phyloP scores from a whole-genome alignment of 179 eudicot genomes.

The Pouteria campechiana region DNA sequence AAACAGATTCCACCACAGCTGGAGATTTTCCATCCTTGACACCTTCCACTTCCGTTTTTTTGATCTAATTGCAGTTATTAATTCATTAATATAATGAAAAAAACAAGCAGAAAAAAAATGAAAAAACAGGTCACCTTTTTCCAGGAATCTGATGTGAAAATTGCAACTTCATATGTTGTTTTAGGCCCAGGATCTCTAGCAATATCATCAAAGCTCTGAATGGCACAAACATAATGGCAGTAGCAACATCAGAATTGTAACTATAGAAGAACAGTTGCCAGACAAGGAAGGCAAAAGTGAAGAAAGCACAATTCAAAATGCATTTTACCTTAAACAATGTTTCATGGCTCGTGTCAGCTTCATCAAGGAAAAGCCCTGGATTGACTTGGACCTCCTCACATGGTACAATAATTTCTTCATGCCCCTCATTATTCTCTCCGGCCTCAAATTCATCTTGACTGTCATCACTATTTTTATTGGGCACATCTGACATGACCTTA shows the following conservation, averaged over 20 bases:
- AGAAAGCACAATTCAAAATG: constrained; percentile 1
- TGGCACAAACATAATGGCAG: constrained; percentile 2
- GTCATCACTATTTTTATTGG: constrained; percentile 59
- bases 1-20: constrained; percentile 17
- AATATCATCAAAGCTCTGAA: constrained; percentile 51
- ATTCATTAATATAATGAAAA: too few species aligned
- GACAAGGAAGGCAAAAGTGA: constrained; percentile 3
- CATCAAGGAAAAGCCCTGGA: constrained; percentile 64
- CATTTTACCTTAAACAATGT: constrained; percentile 48
- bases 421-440: constrained; percentile 18
- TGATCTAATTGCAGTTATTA: too few species aligned
- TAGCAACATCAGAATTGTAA: not conserved
- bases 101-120: not conserved
- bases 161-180: constrained; percentile 67
- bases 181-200: constrained; percentile 48
- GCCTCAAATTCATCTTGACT: constrained; percentile 57
- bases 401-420: constrained; percentile 10
- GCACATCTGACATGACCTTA: constrained; percentile 35
- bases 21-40: constrained; percentile 13
- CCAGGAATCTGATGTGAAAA: constrained; percentile 66
- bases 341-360: constrained; percentile 43
- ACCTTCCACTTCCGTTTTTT: constrained; percentile 14
- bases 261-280: not conserved
- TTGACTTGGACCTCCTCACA: constrained; percentile 42
- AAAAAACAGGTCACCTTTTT: constrained; percentile 41